Base-by-base conservation (phyloP, 371 early-diverging fungal species). In the Capniomyces stellatus region DNA sequence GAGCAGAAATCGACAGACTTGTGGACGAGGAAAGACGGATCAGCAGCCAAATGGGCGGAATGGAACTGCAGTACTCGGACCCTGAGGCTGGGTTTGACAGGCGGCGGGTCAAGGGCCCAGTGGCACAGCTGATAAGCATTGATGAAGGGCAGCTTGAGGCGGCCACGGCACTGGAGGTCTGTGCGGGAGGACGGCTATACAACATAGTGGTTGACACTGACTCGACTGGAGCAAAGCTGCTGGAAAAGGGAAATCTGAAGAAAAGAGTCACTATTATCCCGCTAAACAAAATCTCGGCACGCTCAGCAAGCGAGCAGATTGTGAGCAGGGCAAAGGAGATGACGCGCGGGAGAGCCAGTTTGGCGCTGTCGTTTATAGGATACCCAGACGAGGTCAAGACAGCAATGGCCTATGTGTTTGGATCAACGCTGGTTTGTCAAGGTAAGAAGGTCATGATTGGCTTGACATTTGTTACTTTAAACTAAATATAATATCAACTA, bases 381-480 rank as follows among this genome's bases (percentile, higher is more conserved):
- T 94, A 74, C 56, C 83, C 88, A 2, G 68, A 76, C 0, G 84
- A 87, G 47, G 69, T 94, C 1, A 66, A 75, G 29, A 66, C 67
- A 15, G 98, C 97, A 3, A 93, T 99, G 85, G 76, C 84, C 46
- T 94, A 80, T 71, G 87, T 98, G 22, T 99, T 99, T 77, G 96
- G 95, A 18, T 76, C 70, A 47, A 92, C 92, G 1, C 75, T 96
- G 47, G 78, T 99, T 40, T 93, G 94, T 67, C 69, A 82, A 31
- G 53, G 53, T 53, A 48, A 19, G 12, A 19, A 15, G 19, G 19
- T n/a, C 3, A 23, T 23, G 8, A 25, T 46, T 51, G 22, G 22
- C 12, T n/a, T n/a, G n/a, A n/a, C n/a, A n/a, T n/a, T n/a, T n/a
- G n/a, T n/a, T n/a, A n/a, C n/a, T n/a, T n/a, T n/a, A n/a, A n/a